These are phyloP conservation scores for Limonium bicolor DNA, from an alignment of 148 eudicot genomes.

Conservation along the genomic window DNA sequence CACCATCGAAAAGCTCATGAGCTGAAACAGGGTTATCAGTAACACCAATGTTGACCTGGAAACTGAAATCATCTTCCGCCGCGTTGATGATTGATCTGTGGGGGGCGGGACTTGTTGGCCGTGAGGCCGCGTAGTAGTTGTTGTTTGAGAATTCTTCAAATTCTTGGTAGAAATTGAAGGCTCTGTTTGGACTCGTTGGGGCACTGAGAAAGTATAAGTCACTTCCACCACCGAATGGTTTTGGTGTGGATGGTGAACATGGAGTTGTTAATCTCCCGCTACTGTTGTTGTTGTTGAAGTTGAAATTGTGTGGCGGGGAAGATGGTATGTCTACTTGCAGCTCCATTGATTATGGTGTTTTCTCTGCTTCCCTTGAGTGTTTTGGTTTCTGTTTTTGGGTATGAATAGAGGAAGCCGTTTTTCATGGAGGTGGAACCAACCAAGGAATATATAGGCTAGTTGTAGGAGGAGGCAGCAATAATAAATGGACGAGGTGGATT, in stretches of 20 bases:
- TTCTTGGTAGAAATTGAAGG: conserved; percentile 1
- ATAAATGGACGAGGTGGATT: too few species aligned
- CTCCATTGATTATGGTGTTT: too few species aligned
- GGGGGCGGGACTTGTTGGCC: background rate
- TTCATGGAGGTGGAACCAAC: too few species aligned
- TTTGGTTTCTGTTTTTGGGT: too few species aligned
- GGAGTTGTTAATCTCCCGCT: conserved; percentile 4
- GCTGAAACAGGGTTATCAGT: conserved; percentile 14
- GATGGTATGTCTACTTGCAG: background rate
- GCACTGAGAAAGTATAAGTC: conserved; percentile 6
- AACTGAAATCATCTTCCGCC: conserved; percentile 4
- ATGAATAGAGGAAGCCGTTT: too few species aligned
- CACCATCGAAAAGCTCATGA: conserved; percentile 35
- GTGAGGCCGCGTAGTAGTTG: background rate
- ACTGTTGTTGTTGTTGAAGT: too few species aligned
- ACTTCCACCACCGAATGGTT: background rate
- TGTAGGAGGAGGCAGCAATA: too few species aligned
- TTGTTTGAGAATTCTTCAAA: background rate
- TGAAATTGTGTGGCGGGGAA: conserved; percentile 6
- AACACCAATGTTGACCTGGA: background rate
- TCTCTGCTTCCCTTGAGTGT: too few species aligned
- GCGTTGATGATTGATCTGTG: background rate
- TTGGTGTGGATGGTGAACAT: background rate
- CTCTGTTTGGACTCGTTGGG: conserved; percentile 5
- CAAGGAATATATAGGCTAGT: too few species aligned